Conservation (phyloP, 2,329 filamentous ascomycete species). For the Alternaria metachromatica region DNA sequence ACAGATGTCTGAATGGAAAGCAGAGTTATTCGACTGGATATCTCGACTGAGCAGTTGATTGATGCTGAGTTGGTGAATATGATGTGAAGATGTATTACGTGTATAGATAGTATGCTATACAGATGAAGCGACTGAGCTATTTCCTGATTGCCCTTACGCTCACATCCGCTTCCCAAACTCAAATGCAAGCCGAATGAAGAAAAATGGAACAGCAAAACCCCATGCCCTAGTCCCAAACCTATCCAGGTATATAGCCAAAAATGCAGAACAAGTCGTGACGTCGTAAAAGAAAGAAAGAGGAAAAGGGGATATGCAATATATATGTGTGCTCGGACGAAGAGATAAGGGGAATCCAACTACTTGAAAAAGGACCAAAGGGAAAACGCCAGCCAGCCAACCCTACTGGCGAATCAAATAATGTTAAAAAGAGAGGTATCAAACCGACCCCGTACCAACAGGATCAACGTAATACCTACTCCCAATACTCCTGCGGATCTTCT, state of each 20-base stretch:
- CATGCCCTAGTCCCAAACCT: neutral
- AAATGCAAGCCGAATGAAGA: neutral
- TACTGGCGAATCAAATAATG: neutral
- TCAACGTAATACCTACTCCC: constrained; percentile 52
- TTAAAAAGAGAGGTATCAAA: neutral
- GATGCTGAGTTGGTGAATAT: neutral
- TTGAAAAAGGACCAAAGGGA: neutral
- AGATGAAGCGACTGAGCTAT: neutral
- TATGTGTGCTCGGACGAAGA: neutral
- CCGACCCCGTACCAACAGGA: constrained; percentile 9
- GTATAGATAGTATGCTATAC: neutral
- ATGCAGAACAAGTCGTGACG: constrained; percentile 2
- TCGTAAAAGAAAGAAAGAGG: neutral
- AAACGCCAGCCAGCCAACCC: too few relatives aligned
- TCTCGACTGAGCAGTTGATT: too few relatives aligned
- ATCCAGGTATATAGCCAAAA: constrained; percentile 5
- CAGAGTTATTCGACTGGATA: neutral
- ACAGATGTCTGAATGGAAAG: neutral
- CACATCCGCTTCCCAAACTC: neutral
- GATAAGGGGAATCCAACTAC: neutral
- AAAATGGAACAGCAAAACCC: too few relatives aligned
- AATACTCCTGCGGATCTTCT: constrained; percentile 63
- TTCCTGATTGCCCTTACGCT: neutral
- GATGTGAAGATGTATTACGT: neutral
- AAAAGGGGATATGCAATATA: neutral